Evolutionary conservation across 2,329 filamentous ascomycete species (phyloP).

Genomic region (Xylaria multiplex): DNA sequence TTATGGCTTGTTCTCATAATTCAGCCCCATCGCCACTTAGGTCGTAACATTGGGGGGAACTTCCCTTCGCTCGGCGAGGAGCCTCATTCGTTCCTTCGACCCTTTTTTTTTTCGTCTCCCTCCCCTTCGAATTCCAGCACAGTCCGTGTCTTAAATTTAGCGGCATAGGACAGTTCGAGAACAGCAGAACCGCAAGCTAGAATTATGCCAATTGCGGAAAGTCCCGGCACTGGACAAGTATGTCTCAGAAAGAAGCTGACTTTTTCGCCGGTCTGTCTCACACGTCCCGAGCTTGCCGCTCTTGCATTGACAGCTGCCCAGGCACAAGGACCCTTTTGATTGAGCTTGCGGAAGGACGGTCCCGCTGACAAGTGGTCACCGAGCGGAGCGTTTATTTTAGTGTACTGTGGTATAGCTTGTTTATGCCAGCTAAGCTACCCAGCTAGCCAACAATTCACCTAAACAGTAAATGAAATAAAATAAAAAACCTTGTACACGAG

Average conservation of each 20-base stretch:
- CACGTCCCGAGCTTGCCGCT: slow-evolving; percentile 40
- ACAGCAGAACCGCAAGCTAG: slow-evolving; percentile 34
- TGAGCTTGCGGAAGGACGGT: slow-evolving; percentile 16
- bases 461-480: background rate
- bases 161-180: slow-evolving; percentile 18
- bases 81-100: slow-evolving; percentile 32
- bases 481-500: slow-evolving; percentile 32
- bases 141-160: slow-evolving; percentile 38
- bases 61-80: slow-evolving; percentile 32
- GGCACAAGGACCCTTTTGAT: slow-evolving; percentile 31
- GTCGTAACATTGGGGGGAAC: slow-evolving; percentile 33
- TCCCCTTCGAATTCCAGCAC: slow-evolving; percentile 35
- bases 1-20: slow-evolving; percentile 16
- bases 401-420: background rate
- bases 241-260: slow-evolving; percentile 34
- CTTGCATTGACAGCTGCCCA: slow-evolving; percentile 40
- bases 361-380: slow-evolving; percentile 19
- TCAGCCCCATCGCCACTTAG: slow-evolving; percentile 17
- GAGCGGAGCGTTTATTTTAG: slow-evolving; percentile 11
- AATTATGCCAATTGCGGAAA: slow-evolving; percentile 45
- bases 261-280: slow-evolving; percentile 36
- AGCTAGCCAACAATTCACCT: background rate
- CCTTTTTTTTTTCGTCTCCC: background rate
- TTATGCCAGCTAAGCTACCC: slow-evolving; percentile 31
- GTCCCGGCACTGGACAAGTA: slow-evolving; percentile 39